These are phyloP conservation scores for Thymus mandschuricus DNA, from an alignment of 257 asterid genomes.

Conservation along the genomic window DNA sequence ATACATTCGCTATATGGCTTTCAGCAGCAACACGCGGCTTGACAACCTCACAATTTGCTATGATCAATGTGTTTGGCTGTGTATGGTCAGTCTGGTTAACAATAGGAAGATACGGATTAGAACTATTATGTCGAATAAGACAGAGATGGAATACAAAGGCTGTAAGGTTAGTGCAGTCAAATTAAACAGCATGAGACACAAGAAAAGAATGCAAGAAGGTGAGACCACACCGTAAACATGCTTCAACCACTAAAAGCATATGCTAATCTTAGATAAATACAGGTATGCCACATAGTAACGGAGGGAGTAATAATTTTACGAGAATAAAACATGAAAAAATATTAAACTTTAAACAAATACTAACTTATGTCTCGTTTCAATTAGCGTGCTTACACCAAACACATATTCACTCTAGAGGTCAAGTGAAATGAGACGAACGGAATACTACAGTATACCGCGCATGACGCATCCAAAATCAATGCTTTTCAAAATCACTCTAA, in stretches of 20 bases:
- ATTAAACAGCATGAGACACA: slow-evolving; percentile 2
- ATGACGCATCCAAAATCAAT: too few relatives aligned
- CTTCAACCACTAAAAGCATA: slow-evolving; percentile 12
- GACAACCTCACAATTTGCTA: slow-evolving; percentile 92
- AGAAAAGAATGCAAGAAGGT: slow-evolving; percentile 2
- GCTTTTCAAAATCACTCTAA: neutral
- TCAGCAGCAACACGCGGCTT: slow-evolving; percentile 96
- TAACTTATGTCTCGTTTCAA: too few relatives aligned
- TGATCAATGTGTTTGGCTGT: slow-evolving; percentile 92
- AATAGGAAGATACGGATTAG: slow-evolving; percentile 27
- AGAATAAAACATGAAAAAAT: neutral
- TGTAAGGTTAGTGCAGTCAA: slow-evolving; percentile 3
- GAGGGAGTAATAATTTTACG: too few relatives aligned
- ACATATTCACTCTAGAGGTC: too few relatives aligned
- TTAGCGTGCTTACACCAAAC: too few relatives aligned
- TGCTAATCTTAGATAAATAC: neutral
- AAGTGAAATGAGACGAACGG: too few relatives aligned
- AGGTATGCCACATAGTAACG: neutral
- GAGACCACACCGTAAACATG: neutral
- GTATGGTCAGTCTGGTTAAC: slow-evolving; percentile 78
- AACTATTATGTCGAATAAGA: neutral
- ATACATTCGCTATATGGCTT: slow-evolving; percentile 82
- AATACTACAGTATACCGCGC: neutral
- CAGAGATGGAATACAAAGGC: neutral
- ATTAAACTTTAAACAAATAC: neutral